Evolutionary conservation across 73 alveolate genomes (phyloP), one percentile per base, ranked within the genome.

Genomic region (Symbiodinium natans): DNA sequence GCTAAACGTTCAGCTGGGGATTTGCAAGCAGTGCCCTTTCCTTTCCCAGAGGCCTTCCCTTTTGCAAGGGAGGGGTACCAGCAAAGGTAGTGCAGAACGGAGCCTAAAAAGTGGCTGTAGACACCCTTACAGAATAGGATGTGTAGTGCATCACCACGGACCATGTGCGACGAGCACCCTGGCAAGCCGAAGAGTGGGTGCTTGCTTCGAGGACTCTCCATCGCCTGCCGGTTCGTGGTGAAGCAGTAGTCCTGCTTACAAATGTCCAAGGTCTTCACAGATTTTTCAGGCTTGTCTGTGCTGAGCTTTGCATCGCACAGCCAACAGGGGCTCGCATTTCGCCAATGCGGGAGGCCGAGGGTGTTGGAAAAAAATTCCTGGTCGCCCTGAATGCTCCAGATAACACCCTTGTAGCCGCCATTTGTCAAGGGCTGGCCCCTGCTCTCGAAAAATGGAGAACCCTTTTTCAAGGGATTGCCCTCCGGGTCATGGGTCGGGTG

Each of bases 61-160:
- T 48, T 48, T 23, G 63, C 63, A 48, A 48, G 63, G 63, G 10
- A 1, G 63, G 63, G 63, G 93, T 40, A 84, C 93, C 93, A 84
- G 93, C 93, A 84, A 46, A 84, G 13, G 48, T 84, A 84, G 82
- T 84, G 93, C 54, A 84, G 48, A 29, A 42, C n/a, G n/a, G 46
- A 23, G 1, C 93, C 93, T 52, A 84, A 36, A 31, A 48, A 25
- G 21, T 84, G 93, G 93, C 52, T 42, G 34, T 46, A 48, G 11
- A 84, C 5, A 3, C 93, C 93, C 21, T 84, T 84, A n/a, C 36
- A 27, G 80, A 85, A 85, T 3, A 48, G 46, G 82, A 85, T 85
- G 82, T 85, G 93, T 5, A 85, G 82, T n/a, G 82, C 93, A 85
- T 85, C 93, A 4, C 82, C 93, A 42, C 93, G n/a, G 38, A 43